Evolutionary conservation across 1,284 basidiomycete genomes (phyloP), one percentile per base, ranked within the genome.

Genomic region (Erythrobasidium hasegawianum): DNA sequence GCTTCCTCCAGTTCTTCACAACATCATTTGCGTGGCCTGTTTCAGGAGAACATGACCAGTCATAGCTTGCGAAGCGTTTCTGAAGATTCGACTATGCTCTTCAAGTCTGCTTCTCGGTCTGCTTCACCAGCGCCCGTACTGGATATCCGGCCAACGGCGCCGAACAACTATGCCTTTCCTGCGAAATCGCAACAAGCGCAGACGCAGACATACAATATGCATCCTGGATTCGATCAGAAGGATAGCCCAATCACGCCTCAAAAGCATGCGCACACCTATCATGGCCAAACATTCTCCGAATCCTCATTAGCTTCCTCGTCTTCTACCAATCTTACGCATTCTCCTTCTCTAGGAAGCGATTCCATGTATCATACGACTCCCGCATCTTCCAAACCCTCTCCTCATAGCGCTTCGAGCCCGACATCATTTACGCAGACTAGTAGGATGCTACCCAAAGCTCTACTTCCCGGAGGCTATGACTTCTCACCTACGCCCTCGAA

Each of bases 401-500:
- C 26, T 59, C 57, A n/a, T 11, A 14, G 13, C 11, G 57, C 43
- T 47, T 47, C 43, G 7, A 47, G 43, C 43, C 16, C 43, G 43
- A 24, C 43, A 16, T 47, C 43, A 24, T 47, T 47, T 14, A 47
- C n/a, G n/a, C 16, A n/a, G 43, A 47, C 43, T 24, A 47, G n/a
- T 8, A n/a, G 43, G n/a, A 24, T 24, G 10, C 47, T 64, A 33
- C 61, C 61, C 3, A 64, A 49, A 27, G 55, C 62, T 2, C 56
- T 65, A 1, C 55, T 65, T 1, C 62, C 62, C 1, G 62, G 62
- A 20, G 62, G 62, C 9, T 65, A 65, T 57, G 62, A 65, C 47
- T 65, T 65, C 22, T 65, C 62, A 26, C 56, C 62, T 14, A 22
- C 38, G 22, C 43, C 43, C 8, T 47, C 43, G 7, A 47, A 47